Base-by-base conservation (phyloP, 768 basidiomycete species). In the Mycena chlorophos region DNA sequence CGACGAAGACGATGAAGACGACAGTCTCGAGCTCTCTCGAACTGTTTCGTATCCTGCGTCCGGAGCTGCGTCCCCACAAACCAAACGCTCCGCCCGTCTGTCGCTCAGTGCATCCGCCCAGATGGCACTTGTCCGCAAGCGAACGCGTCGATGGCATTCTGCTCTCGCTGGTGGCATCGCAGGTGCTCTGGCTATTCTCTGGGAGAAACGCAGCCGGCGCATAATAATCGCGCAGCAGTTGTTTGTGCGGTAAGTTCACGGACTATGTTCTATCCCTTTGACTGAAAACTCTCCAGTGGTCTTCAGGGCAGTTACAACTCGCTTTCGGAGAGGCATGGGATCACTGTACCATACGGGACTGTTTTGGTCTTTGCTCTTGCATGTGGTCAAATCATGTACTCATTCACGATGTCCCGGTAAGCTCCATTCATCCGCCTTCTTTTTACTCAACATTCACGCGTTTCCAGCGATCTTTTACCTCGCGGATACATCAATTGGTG, bases 221-320 rank as follows among this genome's bases (percentile, higher is more conserved):
- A 60, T 73, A 34, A 75, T 70, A 28, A 80, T 87, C 29, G 83
- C 81, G 1, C 85, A 86, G 60, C 86, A 87, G 64, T 58, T 86
- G 51, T 82, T 86, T 65, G 85, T 86, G 29, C 76, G 85, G 84
- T 77, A 53, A 45, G 76, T 68, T n/a, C 50, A 13, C 8, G 12
- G 16, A 31, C 43, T 29, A 20, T 31, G 3, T 23, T 17, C 27
- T 31, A 23, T 38, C 30, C 19, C 28, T 16, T 54, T 47, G 39
- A 10, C 13, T 45, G 31, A 34, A 34, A 47, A 19, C 5, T 50
- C 37, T 23, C n/a, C 51, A 86, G 87, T 30, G 88, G 88, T 2
- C 73, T 89, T 2, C 88, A 89, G 65, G 88, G 85, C 2, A 77
- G 80, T 3, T 88, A 83, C 65, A 88, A 88, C 61, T 75, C 76